A percentile compares a stretch with the other conserved stretches of the same genome.
Evolutionary conservation across 441 rosid species (phyloP).

Genomic region (Arabidopsis lyrata): DNA sequence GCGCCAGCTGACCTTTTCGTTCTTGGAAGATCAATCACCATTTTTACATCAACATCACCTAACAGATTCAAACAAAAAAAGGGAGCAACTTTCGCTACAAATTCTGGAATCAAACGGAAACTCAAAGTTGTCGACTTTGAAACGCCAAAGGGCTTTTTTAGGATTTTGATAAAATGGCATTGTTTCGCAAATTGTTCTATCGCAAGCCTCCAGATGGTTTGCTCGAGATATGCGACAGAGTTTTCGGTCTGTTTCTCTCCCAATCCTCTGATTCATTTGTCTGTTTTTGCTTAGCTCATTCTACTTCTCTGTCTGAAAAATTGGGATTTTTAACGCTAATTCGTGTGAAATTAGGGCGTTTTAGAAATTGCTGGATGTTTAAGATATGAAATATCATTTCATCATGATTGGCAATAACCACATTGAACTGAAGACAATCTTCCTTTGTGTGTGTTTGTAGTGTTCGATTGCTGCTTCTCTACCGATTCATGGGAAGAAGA

Average conservation of each 20-base stretch:
- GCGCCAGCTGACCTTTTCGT: slow-evolving; percentile 36
- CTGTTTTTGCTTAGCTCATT: slow-evolving; percentile 7
- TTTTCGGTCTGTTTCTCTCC: slow-evolving; percentile 64
- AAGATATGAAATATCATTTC: neutral
- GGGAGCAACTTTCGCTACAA: neutral
- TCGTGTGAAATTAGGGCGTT: neutral
- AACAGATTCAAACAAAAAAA: neutral
- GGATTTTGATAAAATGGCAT: slow-evolving; percentile 60
- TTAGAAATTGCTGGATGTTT: neutral
- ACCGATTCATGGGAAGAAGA: slow-evolving; percentile 69
- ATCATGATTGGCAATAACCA: neutral
- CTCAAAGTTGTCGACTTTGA: slow-evolving; percentile 2
- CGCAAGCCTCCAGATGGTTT: slow-evolving; percentile 92
- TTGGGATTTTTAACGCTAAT: neutral
- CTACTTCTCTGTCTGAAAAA: neutral
- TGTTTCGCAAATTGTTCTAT: slow-evolving; percentile 85
- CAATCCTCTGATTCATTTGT: slow-evolving; percentile 12
- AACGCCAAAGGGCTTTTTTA: slow-evolving; percentile 26
- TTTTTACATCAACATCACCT: slow-evolving; percentile 9
- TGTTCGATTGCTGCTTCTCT: slow-evolving; percentile 90
- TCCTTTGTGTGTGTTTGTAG: slow-evolving; percentile 47
- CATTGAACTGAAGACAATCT: slow-evolving; percentile 28
- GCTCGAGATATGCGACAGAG: slow-evolving; percentile 89
- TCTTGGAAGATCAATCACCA: neutral
- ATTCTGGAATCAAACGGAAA: slow-evolving; percentile 27